A percentile compares a stretch with the other conserved stretches of the same genome.
Evolutionary conservation across 2,329 filamentous ascomycete genomes (phyloP).

Genomic region (Cercospora berteroae): DNA sequence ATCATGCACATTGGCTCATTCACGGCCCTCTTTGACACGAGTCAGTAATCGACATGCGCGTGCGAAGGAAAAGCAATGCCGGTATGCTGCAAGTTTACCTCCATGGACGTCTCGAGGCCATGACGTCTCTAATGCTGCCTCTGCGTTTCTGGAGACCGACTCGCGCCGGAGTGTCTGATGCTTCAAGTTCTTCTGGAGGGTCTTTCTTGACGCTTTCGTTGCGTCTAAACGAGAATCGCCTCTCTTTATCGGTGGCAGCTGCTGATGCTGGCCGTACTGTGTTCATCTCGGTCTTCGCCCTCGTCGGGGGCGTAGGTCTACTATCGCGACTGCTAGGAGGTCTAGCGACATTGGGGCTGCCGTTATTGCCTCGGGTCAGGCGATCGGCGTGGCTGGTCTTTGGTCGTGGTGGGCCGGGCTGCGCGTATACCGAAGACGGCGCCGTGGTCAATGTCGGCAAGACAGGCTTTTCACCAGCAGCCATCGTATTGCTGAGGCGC

Average conservation of each 20-base stretch:
- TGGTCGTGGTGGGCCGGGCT: slow-evolving; percentile 17
- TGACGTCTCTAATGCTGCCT: slow-evolving; percentile 29
- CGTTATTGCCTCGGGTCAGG: slow-evolving; percentile 2
- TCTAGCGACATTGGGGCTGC: neutral
- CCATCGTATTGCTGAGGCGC: slow-evolving; percentile 33
- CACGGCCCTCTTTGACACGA: slow-evolving; percentile 7
- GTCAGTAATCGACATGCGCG: slow-evolving; percentile 10
- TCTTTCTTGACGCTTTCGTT: slow-evolving; percentile 22
- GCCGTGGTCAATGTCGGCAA: slow-evolving; percentile 26
- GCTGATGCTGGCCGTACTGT: slow-evolving; percentile 19
- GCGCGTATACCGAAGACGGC: slow-evolving; percentile 23
- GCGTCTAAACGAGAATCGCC: slow-evolving; percentile 21
- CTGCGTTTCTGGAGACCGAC: slow-evolving; percentile 19
- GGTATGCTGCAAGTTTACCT: slow-evolving; percentile 13
- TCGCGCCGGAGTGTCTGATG: slow-evolving; percentile 4
- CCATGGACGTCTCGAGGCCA: slow-evolving; percentile 25
- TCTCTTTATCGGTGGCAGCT: slow-evolving; percentile 19
- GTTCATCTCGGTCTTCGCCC: slow-evolving; percentile 21
- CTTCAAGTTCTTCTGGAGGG: neutral
- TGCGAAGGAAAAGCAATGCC: neutral
- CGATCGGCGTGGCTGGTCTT: slow-evolving; percentile 26
- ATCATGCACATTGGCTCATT: neutral
- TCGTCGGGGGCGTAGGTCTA: slow-evolving; percentile 12
- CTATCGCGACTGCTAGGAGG: slow-evolving; percentile 19
- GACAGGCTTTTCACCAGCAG: slow-evolving; percentile 18